These are phyloP conservation scores for Exophiala alcalophila DNA, from an alignment of 2,329 filamentous ascomycete genomes.

Conservation along the genomic window DNA sequence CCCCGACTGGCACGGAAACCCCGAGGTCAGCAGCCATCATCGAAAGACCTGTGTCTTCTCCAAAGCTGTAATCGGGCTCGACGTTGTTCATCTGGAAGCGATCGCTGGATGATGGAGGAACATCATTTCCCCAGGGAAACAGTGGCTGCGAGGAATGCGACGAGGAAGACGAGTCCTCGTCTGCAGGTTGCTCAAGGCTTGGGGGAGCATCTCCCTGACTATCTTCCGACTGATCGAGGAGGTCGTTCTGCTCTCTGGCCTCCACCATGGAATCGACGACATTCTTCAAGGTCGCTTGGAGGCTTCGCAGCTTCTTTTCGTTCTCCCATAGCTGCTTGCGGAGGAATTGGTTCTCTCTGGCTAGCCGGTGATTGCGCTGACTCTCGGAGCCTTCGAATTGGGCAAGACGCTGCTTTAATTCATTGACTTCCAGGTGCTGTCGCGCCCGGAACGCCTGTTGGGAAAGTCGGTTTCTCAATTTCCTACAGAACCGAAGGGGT, in stretches of 20 bases:
- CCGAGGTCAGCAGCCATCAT: too few relatives aligned
- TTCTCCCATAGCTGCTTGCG: conserved; percentile 14
- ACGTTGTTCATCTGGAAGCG: too few relatives aligned
- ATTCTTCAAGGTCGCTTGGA: conserved; percentile 14
- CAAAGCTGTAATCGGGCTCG: too few relatives aligned
- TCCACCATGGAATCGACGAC: conserved; percentile 12
- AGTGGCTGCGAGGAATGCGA: neutral
- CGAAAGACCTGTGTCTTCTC: too few relatives aligned
- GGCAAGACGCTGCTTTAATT: conserved; percentile 15
- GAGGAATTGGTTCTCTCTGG: conserved; percentile 13
- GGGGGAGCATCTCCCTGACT: neutral
- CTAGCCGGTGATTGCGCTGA: conserved; percentile 12
- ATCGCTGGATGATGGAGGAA: too few relatives aligned
- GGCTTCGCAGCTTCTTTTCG: conserved; percentile 17
- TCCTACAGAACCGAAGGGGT: conserved; percentile 3
- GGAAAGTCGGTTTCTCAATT: conserved; percentile 20
- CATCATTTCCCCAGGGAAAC: too few relatives aligned
- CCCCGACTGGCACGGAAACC: too few relatives aligned
- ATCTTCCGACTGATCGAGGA: too few relatives aligned
- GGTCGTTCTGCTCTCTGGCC: conserved; percentile 4
- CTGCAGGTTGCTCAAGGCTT: neutral
- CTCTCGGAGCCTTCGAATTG: conserved; percentile 18
- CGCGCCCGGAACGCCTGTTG: conserved; percentile 23
- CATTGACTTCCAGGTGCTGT: conserved; percentile 15
- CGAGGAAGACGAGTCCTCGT: neutral